Conservation (phyloP, 1,284 basidiomycete species). For the Cutaneotrichosporon cutaneum region DNA sequence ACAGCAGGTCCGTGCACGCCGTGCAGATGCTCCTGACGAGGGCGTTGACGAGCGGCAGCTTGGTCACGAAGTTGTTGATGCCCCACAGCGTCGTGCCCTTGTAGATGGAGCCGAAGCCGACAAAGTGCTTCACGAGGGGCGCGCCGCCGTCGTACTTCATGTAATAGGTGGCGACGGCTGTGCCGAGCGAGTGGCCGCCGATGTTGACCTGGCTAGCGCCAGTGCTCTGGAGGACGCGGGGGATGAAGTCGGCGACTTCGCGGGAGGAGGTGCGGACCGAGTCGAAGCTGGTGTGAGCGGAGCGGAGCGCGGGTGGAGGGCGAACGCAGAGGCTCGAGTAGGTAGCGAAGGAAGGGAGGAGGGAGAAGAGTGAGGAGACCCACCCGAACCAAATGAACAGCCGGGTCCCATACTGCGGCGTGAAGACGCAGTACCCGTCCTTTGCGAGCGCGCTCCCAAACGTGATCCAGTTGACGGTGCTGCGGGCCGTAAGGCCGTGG, state of each 20-base stretch:
- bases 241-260: conserved; percentile 13
- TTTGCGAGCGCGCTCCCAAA: conserved; percentile 2
- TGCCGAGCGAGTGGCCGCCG: conserved; percentile 19
- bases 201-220: conserved; percentile 22
- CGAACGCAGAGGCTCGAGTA: too few relatives aligned
- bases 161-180: conserved; percentile 12
- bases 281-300: too few relatives aligned
- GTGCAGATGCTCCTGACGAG: conserved; percentile 7
- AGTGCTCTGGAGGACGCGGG: conserved; percentile 7
- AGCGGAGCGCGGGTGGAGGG: too few relatives aligned
- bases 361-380: too few relatives aligned
- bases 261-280: conserved; percentile 11
- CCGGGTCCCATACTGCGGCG: conserved; percentile 19
- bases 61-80: conserved; percentile 14
- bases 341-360: too few relatives aligned
- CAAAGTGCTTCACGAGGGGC: conserved; percentile 5
- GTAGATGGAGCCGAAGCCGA: conserved; percentile 18
- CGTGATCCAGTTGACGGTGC: conserved; percentile 14
- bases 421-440: conserved; percentile 19
- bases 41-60: conserved; percentile 8
- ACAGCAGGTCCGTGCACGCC: conserved; percentile 13
- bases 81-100: conserved; percentile 18
- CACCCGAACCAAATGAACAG: conserved; percentile 12
- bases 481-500: conserved; percentile 15
- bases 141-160: conserved; percentile 20